phyloP scores from a whole-genome alignment of 345 rosid species.

The Acer campestre region DNA sequence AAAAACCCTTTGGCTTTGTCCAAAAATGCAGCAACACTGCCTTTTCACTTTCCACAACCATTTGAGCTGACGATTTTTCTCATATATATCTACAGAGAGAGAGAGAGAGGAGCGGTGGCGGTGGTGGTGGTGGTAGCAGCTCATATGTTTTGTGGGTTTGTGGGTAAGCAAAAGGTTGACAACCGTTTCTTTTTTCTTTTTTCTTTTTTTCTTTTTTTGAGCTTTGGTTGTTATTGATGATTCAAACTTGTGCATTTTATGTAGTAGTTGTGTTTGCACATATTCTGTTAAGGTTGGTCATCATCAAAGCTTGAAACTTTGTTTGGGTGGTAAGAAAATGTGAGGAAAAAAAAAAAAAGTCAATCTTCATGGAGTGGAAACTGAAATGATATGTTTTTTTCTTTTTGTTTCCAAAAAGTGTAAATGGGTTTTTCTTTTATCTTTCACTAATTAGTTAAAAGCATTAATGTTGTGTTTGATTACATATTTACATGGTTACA shows the following conservation, averaged over 20 bases:
- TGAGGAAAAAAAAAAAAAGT: not conserved
- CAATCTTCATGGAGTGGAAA: too few relatives aligned
- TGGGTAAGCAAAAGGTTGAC: not conserved
- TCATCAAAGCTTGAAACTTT: not conserved
- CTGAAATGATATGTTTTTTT: not conserved
- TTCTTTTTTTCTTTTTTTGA: too few relatives aligned
- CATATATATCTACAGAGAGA: not conserved
- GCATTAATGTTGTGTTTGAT: not conserved
- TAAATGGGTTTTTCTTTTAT: not conserved
- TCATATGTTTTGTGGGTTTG: not conserved
- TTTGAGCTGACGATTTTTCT: not conserved
- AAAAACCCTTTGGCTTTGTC: not conserved
- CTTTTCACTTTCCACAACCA: not conserved
- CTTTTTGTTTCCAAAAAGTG: not conserved
- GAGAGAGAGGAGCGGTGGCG: not conserved
- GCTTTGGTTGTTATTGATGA: not conserved
- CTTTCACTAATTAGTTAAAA: not conserved
- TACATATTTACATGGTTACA: not conserved
- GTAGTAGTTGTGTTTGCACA: not conserved
- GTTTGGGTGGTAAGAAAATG: constrained; percentile 1
- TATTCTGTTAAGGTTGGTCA: not conserved
- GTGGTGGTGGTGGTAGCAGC: not conserved
- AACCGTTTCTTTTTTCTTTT: not conserved
- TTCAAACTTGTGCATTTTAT: not conserved
- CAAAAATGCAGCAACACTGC: not conserved